phyloP scores from a whole-genome alignment of 1,284 basidiomycete genomes.

The Boletus hoseneyae region DNA sequence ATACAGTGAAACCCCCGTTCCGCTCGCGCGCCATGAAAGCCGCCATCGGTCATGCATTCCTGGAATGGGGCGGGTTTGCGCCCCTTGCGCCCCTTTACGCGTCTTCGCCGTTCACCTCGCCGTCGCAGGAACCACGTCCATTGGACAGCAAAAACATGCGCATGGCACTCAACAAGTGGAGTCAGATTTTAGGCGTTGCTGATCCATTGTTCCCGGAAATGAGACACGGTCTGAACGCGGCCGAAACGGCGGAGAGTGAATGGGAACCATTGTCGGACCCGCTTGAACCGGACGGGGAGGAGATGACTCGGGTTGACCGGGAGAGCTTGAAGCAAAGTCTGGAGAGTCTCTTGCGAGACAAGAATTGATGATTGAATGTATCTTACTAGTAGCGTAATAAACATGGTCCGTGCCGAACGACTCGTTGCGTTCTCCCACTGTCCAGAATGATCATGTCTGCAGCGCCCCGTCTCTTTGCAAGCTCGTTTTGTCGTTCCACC shows the following conservation, averaged over 20 bases:
- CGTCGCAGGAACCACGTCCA: slow-evolving; percentile 11
- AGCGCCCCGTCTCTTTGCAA: slow-evolving; percentile 6
- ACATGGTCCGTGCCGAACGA: slow-evolving; percentile 24
- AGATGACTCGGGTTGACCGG: slow-evolving; percentile 2
- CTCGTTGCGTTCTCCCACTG: background rate
- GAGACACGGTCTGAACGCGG: background rate
- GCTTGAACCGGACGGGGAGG: background rate
- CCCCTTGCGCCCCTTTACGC: slow-evolving; percentile 29
- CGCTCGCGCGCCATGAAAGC: slow-evolving; percentile 30
- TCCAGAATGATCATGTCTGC: slow-evolving; percentile 3
- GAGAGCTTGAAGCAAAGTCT: slow-evolving; percentile 28
- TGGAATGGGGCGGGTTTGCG: slow-evolving; percentile 33
- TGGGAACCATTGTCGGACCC: slow-evolving; percentile 28
- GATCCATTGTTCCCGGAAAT: slow-evolving; percentile 34
- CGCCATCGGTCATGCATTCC: slow-evolving; percentile 30
- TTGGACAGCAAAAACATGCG: slow-evolving; percentile 31
- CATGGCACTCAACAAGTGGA: slow-evolving; percentile 32
- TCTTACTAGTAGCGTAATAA: background rate
- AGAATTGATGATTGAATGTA: background rate
- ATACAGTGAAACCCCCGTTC: slow-evolving; percentile 20
- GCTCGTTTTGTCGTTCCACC: slow-evolving; percentile 10
- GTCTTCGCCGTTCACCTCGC: slow-evolving; percentile 28
- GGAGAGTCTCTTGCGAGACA: slow-evolving; percentile 19
- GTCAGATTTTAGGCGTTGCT: slow-evolving; percentile 31
- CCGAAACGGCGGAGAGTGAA: slow-evolving; percentile 10